Conservation (phyloP, 148 eudicot species). For the Rhododendron simsii region DNA sequence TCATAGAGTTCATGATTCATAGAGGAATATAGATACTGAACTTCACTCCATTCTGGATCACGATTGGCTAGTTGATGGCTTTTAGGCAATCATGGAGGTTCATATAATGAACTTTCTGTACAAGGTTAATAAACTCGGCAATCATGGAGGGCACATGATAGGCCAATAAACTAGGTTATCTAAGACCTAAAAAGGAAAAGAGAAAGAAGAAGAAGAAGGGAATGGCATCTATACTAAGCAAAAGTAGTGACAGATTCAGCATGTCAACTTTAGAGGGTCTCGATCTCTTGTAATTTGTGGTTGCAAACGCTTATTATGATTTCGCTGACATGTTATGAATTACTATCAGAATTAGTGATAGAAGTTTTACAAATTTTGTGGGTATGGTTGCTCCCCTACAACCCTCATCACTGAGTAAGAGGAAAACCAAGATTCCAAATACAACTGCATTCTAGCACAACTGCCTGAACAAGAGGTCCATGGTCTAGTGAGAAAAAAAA, state of each 20-base stretch:
- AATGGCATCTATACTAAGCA: not conserved
- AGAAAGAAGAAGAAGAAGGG: too few species aligned
- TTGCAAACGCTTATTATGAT: not conserved
- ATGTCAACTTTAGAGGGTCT: not conserved
- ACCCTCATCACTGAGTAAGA: not conserved
- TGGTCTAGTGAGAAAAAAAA: not conserved
- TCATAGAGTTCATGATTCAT: not conserved
- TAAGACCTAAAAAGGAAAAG: not conserved
- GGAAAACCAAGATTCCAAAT: not conserved
- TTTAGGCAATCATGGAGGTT: not conserved
- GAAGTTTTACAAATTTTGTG: not conserved
- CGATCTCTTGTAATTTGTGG: not conserved
- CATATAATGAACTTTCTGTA: not conserved
- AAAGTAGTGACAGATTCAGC: not conserved
- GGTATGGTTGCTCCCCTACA: not conserved
- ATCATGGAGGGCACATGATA: not conserved
- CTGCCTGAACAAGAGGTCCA: not conserved
- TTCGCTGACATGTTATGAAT: not conserved
- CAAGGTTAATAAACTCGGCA: too few species aligned
- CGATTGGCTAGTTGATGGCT: not conserved
- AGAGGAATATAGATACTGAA: not conserved
- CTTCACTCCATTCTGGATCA: not conserved
- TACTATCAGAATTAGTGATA: not conserved
- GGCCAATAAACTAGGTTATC: not conserved
- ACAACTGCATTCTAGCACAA: not conserved